These are phyloP conservation scores for Trichoderma orchidacearum DNA, from an alignment of 495 filamentous ascomycete species.

Conservation along the genomic window DNA sequence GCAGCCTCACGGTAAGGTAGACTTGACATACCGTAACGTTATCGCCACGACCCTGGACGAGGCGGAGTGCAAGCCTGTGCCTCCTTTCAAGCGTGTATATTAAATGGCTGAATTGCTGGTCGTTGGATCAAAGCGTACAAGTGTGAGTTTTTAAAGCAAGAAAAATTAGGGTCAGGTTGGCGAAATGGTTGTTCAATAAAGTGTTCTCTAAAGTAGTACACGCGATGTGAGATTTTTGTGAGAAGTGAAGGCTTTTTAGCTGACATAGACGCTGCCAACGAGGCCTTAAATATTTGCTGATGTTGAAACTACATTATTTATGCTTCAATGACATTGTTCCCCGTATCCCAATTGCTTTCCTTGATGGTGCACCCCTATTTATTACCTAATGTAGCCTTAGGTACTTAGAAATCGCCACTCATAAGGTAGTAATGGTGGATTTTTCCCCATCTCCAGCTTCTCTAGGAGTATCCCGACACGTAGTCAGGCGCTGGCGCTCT, in stretches of 20 bases:
- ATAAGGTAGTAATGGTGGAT: too few species aligned
- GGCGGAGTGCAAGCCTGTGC: slow-evolving; percentile 77
- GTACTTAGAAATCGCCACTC: too few species aligned
- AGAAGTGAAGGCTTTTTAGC: background rate
- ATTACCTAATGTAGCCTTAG: too few species aligned
- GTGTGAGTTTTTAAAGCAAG: background rate
- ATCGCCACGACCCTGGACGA: slow-evolving; percentile 70
- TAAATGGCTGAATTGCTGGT: slow-evolving; percentile 20
- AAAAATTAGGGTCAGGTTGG: background rate
- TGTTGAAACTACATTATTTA: background rate
- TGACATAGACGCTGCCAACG: background rate
- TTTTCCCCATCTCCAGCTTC: too few species aligned
- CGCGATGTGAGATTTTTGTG: background rate
- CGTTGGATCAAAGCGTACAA: background rate
- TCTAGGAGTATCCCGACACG: too few species aligned
- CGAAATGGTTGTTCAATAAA: background rate
- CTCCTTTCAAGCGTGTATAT: slow-evolving; percentile 78
- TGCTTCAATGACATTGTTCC: too few species aligned
- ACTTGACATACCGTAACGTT: slow-evolving; percentile 67
- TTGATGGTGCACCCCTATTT: too few species aligned
- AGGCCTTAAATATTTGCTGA: background rate
- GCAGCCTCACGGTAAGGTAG: slow-evolving; percentile 64
- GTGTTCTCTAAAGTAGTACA: background rate
- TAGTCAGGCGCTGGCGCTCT: too few species aligned
- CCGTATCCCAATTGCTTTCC: too few species aligned